Evolutionary conservation across 1,139 yeast species (phyloP).

Genomic region (Candida smagusa): DNA sequence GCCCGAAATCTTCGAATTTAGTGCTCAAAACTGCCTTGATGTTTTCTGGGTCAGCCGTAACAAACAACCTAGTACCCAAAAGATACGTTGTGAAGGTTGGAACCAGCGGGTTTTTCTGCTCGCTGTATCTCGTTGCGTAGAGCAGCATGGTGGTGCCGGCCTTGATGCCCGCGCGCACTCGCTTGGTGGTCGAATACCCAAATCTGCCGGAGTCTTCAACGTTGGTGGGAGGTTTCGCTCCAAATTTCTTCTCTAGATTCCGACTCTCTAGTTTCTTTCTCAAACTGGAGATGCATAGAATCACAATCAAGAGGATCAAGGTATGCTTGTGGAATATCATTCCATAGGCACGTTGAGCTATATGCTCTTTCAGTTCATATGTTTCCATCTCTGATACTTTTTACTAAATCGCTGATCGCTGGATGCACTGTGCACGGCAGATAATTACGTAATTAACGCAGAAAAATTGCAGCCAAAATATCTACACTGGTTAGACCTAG

Average conservation of each 20-base stretch:
- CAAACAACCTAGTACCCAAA: constrained; percentile 10
- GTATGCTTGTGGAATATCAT: no score
- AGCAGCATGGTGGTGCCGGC: constrained; percentile 4
- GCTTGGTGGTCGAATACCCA: constrained; percentile 11
- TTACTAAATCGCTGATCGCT: no score
- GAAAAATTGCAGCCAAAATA: no score
- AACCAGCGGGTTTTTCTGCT: constrained; percentile 3
- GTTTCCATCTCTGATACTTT: no score
- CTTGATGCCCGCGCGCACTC: constrained; percentile 3
- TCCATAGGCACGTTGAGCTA: no score
- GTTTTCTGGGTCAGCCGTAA: constrained; percentile 19
- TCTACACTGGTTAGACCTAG: no score
- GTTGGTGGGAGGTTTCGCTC: constrained; percentile 10
- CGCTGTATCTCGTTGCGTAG: constrained; percentile 1
- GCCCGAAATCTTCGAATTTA: constrained; percentile 20
- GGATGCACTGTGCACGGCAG: no score
- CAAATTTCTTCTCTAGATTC: constrained; percentile 5
- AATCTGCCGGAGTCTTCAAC: constrained; percentile 8
- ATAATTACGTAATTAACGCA: no score
- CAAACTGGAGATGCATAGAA: no score
- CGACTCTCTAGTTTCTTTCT: no score
- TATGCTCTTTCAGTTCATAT: no score
- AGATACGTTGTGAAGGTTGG: constrained; percentile 13
- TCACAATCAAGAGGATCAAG: no score
- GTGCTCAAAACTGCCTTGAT: constrained; percentile 22